A percentile compares a stretch with the other conserved stretches of the same genome.
phyloP scores from a whole-genome alignment of 306 rosid genomes.

The Vigna radiata region DNA sequence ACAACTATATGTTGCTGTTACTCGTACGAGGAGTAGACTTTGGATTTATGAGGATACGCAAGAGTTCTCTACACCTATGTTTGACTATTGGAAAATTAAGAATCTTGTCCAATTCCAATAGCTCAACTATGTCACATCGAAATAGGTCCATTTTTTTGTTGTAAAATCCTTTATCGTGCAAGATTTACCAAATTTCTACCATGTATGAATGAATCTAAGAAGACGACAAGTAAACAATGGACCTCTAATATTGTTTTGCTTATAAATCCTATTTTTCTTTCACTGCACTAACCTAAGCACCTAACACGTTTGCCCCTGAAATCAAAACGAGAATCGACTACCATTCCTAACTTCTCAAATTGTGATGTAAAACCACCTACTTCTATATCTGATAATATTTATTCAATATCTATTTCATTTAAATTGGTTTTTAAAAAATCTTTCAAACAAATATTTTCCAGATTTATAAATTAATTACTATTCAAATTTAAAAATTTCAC shows the following conservation, averaged over 20 bases:
- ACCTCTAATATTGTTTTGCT: not conserved
- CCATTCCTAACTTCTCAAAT: not conserved
- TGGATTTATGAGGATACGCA: slow-evolving; percentile 66
- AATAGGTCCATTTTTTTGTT: too few relatives aligned
- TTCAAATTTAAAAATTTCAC: too few relatives aligned
- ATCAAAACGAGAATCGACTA: not conserved
- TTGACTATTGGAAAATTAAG: slow-evolving; percentile 62
- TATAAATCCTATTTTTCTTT: not conserved
- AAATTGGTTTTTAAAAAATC: too few relatives aligned
- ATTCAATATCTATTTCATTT: too few relatives aligned
- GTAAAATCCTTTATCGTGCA: too few relatives aligned
- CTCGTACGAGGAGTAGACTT: slow-evolving; percentile 64
- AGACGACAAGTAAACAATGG: slow-evolving; percentile 9
- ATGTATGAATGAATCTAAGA: not conserved
- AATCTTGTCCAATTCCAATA: slow-evolving; percentile 57
- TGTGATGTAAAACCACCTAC: too few relatives aligned
- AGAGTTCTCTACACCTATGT: slow-evolving; percentile 52
- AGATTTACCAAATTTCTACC: too few relatives aligned
- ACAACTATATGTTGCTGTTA: slow-evolving; percentile 69
- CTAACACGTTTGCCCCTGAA: not conserved
- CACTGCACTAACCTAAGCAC: not conserved
- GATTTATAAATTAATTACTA: too few relatives aligned
- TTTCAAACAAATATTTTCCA: too few relatives aligned
- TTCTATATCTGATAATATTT: too few relatives aligned
- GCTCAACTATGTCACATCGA: not conserved